A percentile compares a stretch with the other conserved stretches of the same genome.
These are phyloP conservation scores for Vaccinium vitisidaea DNA, from an alignment of 148 eudicot genomes.

Conservation along the genomic window DNA sequence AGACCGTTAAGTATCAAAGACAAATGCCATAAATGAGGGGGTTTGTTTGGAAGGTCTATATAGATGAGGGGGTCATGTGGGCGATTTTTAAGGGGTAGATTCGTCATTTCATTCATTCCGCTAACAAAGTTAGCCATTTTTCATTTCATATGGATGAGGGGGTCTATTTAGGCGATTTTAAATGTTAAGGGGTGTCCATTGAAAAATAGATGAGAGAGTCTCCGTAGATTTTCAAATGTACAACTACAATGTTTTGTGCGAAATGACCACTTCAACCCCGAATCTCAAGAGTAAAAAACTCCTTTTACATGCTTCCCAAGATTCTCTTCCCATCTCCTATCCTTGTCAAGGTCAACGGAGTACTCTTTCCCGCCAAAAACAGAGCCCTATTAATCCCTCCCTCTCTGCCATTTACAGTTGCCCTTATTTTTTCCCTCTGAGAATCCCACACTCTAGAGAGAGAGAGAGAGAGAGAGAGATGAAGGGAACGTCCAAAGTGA, in stretches of 20 bases:
- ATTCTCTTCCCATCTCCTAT: constrained; percentile 22
- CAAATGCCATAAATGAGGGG: too few species aligned
- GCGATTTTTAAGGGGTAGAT: too few species aligned
- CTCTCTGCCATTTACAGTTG: constrained; percentile 12
- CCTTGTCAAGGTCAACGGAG: constrained; percentile 11
- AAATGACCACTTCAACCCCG: constrained; percentile 33
- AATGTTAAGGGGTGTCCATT: too few species aligned
- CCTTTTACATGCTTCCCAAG: background rate
- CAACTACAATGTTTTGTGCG: background rate
- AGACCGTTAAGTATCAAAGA: too few species aligned
- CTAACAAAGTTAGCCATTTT: too few species aligned
- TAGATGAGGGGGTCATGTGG: too few species aligned
- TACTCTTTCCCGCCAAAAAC: constrained; percentile 55
- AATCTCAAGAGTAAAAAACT: constrained; percentile 10
- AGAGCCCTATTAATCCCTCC: background rate
- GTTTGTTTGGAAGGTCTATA: too few species aligned
- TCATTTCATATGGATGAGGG: too few species aligned
- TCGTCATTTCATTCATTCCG: too few species aligned
- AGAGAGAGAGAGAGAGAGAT: constrained; percentile 33
- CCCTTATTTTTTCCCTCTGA: background rate
- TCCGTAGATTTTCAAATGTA: background rate
- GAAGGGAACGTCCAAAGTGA: constrained; percentile 59
- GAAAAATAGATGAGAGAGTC: too few species aligned
- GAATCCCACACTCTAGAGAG: background rate
- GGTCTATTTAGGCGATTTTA: too few species aligned